Conservation (phyloP, 345 rosid species). For the Euclidium syriacum region DNA sequence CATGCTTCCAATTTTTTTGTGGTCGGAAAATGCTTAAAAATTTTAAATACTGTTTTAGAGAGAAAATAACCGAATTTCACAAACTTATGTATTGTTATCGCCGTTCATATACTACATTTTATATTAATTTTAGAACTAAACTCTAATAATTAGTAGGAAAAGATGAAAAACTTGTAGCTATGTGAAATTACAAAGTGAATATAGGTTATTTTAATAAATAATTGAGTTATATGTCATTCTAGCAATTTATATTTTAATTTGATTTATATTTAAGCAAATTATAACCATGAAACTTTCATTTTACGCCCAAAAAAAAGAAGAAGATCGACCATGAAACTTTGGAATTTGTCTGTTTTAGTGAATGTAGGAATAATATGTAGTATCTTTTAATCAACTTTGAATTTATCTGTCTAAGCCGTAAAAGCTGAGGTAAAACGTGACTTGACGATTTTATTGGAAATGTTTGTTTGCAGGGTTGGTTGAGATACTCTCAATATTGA, state of each 20-base stretch:
- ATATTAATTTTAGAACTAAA: too few relatives aligned
- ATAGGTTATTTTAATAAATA: background rate
- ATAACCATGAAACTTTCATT: too few relatives aligned
- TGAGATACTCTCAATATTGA: constrained; percentile 7
- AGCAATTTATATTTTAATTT: background rate
- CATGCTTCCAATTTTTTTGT: too few relatives aligned
- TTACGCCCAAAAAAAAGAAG: too few relatives aligned
- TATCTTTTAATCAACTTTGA: background rate
- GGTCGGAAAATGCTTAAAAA: background rate
- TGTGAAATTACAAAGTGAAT: background rate
- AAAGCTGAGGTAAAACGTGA: background rate
- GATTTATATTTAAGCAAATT: too few relatives aligned
- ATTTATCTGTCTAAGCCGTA: background rate
- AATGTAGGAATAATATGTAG: too few relatives aligned
- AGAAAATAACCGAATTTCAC: too few relatives aligned
- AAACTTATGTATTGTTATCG: too few relatives aligned
- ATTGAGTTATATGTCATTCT: background rate
- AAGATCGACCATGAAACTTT: too few relatives aligned
- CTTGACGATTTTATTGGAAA: background rate
- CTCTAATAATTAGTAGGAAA: background rate
- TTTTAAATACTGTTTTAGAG: background rate
- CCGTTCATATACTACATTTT: too few relatives aligned
- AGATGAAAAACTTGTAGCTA: background rate
- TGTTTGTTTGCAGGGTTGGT: constrained; percentile 18
- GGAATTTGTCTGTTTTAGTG: too few relatives aligned